Conservation (phyloP, 2,329 filamentous ascomycete genomes). For the Drechslerella dactyloides region DNA sequence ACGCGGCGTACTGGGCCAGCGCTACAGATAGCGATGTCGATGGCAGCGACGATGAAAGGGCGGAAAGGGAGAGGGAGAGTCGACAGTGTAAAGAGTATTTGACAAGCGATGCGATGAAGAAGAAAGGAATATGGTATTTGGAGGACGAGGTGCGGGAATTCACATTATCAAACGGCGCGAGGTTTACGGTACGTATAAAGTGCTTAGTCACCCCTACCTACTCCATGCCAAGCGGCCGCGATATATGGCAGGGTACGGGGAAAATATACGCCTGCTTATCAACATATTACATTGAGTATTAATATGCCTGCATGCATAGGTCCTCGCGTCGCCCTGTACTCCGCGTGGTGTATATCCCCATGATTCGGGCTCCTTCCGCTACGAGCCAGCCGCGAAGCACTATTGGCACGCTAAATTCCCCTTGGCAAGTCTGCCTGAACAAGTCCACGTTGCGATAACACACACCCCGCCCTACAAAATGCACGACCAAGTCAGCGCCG, state of each 20-base stretch:
- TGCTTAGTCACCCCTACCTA: too few species aligned
- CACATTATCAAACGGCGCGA: slow-evolving; percentile 63
- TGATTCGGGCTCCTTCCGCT: slow-evolving; percentile 35
- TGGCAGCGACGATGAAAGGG: slow-evolving; percentile 63
- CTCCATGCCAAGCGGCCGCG: slow-evolving; percentile 75
- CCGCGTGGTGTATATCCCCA: slow-evolving; percentile 26
- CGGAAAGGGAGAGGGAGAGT: not conserved
- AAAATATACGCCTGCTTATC: too few species aligned
- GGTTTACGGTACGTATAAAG: slow-evolving; percentile 63
- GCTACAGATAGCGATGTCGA: slow-evolving; percentile 66
- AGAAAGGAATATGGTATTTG: slow-evolving; percentile 69
- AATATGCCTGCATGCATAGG: not conserved
- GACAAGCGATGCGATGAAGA: slow-evolving; percentile 53
- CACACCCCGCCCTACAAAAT: slow-evolving; percentile 71
- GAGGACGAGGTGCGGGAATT: slow-evolving; percentile 66
- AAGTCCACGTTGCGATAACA: slow-evolving; percentile 69
- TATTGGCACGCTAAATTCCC: slow-evolving; percentile 20
- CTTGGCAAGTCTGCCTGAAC: slow-evolving; percentile 5
- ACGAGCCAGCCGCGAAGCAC: not conserved
- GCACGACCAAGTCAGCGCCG: slow-evolving; percentile 63
- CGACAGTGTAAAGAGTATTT: slow-evolving; percentile 65
- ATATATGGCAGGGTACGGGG: slow-evolving; percentile 60
- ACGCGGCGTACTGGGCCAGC: slow-evolving; percentile 67
- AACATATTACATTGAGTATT: too few species aligned
- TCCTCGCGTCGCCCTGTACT: slow-evolving; percentile 32